These are phyloP conservation scores for Zygoascus hellenicus DNA, from an alignment of 1,139 yeast species.

Conservation along the genomic window DNA sequence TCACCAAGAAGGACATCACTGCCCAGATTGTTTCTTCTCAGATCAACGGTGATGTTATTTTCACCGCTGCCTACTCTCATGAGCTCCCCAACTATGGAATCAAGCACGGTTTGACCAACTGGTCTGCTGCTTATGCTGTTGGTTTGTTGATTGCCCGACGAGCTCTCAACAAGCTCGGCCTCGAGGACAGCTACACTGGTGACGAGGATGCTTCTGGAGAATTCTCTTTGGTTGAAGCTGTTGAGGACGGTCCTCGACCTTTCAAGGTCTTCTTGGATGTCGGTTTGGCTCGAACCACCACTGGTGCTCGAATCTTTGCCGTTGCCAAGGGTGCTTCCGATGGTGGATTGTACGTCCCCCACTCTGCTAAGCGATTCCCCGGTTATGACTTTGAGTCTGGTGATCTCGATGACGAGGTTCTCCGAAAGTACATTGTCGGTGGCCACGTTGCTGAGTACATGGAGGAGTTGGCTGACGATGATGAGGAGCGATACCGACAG, in stretches of 20 bases:
- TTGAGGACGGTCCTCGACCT: constrained; percentile 99
- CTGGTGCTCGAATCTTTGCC: constrained; percentile 99
- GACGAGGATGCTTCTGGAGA: constrained; percentile 99
- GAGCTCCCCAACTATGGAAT: constrained; percentile 98
- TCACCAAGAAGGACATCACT: constrained; percentile 99
- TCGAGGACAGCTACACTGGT: constrained; percentile 97
- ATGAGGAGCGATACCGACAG: constrained; percentile 98
- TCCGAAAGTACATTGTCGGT: constrained; percentile 99
- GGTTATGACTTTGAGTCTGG: constrained; percentile 98
- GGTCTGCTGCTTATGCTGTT: constrained; percentile 99
- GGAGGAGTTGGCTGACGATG: constrained; percentile 99
- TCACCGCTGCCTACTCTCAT: constrained; percentile 98
- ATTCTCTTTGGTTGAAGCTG: constrained; percentile 96
- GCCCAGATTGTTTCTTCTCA: constrained; percentile 96
- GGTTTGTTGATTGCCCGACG: constrained; percentile 99
- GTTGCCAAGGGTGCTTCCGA: constrained; percentile 99
- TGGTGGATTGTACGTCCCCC: constrained; percentile 99
- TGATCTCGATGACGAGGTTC: constrained; percentile 94
- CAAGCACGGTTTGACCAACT: constrained; percentile 98
- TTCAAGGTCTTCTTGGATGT: constrained; percentile 99
- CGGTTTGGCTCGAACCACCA: constrained; percentile 99
- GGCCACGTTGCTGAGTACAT: constrained; percentile 99
- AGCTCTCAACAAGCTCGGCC: constrained; percentile 95
- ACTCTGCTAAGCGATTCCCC: constrained; percentile 99
- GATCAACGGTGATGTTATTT: constrained; percentile 93